These are phyloP conservation scores for Flaveria bidentis DNA, from an alignment of 129 eudicot species.

Conservation along the genomic window DNA sequence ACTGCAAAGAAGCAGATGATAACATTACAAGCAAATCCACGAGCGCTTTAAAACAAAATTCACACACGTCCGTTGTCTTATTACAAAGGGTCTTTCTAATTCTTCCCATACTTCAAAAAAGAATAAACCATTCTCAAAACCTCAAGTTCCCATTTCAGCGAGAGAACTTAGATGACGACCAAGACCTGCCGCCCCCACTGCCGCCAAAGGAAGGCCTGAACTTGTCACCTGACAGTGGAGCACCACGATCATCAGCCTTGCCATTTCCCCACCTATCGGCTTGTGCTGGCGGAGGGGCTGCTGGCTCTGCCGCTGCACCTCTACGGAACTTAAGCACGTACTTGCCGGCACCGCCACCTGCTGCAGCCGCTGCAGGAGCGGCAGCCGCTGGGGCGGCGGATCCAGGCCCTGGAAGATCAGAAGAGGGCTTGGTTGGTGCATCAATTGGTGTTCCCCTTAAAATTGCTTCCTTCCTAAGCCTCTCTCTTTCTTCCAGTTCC, in stretches of 20 bases:
- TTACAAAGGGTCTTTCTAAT: conserved; percentile 20
- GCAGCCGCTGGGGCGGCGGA: conserved; percentile 29
- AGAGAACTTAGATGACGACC: conserved; percentile 32
- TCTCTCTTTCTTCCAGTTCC: conserved; percentile 75
- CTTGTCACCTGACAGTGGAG: conserved; percentile 41
- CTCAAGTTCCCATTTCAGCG: conserved; percentile 16
- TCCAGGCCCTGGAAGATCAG: conserved; percentile 37
- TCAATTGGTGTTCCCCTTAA: conserved; percentile 44
- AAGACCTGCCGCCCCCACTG: conserved; percentile 24
- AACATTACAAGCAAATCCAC: conserved; percentile 10
- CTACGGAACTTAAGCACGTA: conserved; percentile 60
- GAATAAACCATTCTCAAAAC: conserved; percentile 12
- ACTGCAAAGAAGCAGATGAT: background rate
- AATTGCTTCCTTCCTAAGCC: conserved; percentile 51
- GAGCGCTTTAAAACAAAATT: conserved; percentile 25
- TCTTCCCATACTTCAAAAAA: conserved; percentile 17
- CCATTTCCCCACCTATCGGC: conserved; percentile 57
- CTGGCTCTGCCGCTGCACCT: conserved; percentile 39
- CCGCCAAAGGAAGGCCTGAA: conserved; percentile 48
- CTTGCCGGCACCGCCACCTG: conserved; percentile 45
- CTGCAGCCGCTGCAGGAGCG: conserved; percentile 40
- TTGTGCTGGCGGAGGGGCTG: conserved; percentile 47
- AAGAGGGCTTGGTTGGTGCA: conserved; percentile 36
- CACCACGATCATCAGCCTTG: conserved; percentile 41
- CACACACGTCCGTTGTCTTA: conserved; percentile 18